phyloP scores from a whole-genome alignment of 2,329 filamentous ascomycete genomes.

The Daldinia eschscholtzii region DNA sequence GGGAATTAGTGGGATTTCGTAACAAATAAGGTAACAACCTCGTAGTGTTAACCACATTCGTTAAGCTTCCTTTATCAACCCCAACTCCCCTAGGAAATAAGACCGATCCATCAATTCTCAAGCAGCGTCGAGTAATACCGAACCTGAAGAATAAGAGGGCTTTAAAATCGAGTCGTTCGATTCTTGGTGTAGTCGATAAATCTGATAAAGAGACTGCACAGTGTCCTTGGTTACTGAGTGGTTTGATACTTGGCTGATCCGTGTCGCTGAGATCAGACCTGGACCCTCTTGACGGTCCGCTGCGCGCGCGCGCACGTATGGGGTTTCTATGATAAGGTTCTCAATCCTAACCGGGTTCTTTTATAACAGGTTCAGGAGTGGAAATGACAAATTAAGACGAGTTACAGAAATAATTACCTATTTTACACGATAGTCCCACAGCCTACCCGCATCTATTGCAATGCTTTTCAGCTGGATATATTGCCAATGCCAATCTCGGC shows the following conservation, averaged over 20 bases:
- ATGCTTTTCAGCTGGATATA: not conserved
- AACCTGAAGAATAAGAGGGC: not conserved
- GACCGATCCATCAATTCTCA: conserved; percentile 1
- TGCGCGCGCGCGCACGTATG: conserved; percentile 38
- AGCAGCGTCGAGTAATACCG: not conserved
- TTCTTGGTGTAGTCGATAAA: not conserved
- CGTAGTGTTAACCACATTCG: conserved; percentile 13
- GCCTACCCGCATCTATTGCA: conserved; percentile 3
- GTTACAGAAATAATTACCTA: conserved; percentile 4
- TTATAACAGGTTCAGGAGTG: conserved; percentile 15
- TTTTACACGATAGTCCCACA: conserved; percentile 3
- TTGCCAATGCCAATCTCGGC: conserved; percentile 3
- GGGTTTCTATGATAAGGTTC: conserved; percentile 32
- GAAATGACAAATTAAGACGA: conserved; percentile 15
- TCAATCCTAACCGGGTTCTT: conserved; percentile 25
- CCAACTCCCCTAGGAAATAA: conserved; percentile 9
- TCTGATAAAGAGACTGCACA: not conserved
- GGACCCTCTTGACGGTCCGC: conserved; percentile 34
- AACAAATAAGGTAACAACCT: conserved; percentile 25
- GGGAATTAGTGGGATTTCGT: conserved; percentile 19
- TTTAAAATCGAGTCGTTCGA: not conserved
- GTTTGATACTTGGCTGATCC: conserved; percentile 29
- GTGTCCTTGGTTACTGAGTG: not conserved
- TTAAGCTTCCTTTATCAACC: conserved; percentile 5
- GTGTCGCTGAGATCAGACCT: conserved; percentile 31